These are phyloP conservation scores for Gloeostereum incarnatum DNA, from an alignment of 768 basidiomycete species.

Conservation along the genomic window DNA sequence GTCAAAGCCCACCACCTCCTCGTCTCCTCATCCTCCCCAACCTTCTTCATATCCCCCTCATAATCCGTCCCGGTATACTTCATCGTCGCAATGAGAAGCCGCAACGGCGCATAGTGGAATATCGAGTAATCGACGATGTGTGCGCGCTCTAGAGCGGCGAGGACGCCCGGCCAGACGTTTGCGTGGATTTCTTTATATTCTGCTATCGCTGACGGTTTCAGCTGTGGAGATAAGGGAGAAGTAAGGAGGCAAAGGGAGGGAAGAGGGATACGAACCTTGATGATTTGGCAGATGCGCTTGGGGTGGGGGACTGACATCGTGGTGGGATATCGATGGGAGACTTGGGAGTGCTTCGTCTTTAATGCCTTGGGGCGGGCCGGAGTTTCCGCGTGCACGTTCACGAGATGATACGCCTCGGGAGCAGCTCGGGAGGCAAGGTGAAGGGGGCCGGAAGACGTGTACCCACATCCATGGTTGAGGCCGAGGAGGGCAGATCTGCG, in stretches of 20 bases:
- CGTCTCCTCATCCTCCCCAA: slow-evolving; percentile 62
- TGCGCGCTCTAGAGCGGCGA: slow-evolving; percentile 49
- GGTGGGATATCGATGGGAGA: not conserved
- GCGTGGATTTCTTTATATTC: slow-evolving; percentile 55
- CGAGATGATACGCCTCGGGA: too few relatives aligned
- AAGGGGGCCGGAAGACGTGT: too few relatives aligned
- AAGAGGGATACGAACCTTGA: slow-evolving; percentile 35
- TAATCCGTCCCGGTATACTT: slow-evolving; percentile 65
- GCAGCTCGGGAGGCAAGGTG: too few relatives aligned
- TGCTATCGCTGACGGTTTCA: slow-evolving; percentile 39
- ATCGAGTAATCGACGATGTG: slow-evolving; percentile 75
- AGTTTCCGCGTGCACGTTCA: too few relatives aligned
- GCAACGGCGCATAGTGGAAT: slow-evolving; percentile 51
- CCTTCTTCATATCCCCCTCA: slow-evolving; percentile 52
- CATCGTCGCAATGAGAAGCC: slow-evolving; percentile 71
- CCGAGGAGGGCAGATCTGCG: too few relatives aligned
- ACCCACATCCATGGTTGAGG: too few relatives aligned
- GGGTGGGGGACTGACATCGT: slow-evolving; percentile 19
- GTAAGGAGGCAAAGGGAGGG: not conserved
- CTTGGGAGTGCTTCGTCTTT: not conserved
- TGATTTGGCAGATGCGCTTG: slow-evolving; percentile 65
- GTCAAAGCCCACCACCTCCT: slow-evolving; percentile 71
- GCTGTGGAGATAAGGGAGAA: slow-evolving; percentile 21
- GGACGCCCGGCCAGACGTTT: slow-evolving; percentile 61
- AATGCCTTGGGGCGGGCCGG: too few relatives aligned